Conservation (phyloP, 148 eudicot genomes). For the Amaranthus cruentus region DNA sequence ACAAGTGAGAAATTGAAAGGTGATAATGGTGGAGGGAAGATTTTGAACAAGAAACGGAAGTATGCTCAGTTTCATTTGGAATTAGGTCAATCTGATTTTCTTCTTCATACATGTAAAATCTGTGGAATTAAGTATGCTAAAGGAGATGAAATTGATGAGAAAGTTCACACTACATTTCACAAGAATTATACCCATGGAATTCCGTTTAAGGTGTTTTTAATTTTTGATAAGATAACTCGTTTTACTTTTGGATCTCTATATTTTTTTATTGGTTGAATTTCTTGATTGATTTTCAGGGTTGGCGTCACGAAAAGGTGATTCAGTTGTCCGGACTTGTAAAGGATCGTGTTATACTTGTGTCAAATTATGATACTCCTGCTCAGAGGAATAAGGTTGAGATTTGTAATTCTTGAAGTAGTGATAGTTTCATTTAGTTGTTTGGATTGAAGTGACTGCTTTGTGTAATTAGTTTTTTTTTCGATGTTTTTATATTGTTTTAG, state of each 20-base stretch:
- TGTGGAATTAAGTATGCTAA: constrained; percentile 77
- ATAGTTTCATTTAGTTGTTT: too few relatives aligned
- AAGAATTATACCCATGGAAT: constrained; percentile 64
- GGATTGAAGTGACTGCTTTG: too few relatives aligned
- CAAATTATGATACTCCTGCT: constrained; percentile 56
- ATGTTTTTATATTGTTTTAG: constrained; percentile 23
- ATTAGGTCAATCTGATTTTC: constrained; percentile 85
- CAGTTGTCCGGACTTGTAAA: constrained; percentile 31
- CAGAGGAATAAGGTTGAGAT: constrained; percentile 64
- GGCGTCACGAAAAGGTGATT: constrained; percentile 65
- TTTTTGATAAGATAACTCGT: background rate
- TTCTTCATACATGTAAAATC: constrained; percentile 52
- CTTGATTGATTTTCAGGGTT: constrained; percentile 42
- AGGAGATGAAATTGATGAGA: constrained; percentile 75
- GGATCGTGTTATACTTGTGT: constrained; percentile 61
- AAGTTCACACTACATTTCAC: constrained; percentile 65
- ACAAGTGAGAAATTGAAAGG: constrained; percentile 15
- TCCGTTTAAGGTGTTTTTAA: constrained; percentile 56
- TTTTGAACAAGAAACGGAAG: constrained; percentile 65
- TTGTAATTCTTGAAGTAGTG: background rate
- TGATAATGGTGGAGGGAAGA: constrained; percentile 29
- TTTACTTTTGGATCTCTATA: background rate
- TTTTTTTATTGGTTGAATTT: background rate
- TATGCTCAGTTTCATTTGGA: constrained; percentile 86
- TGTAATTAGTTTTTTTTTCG: too few relatives aligned